Evolutionary conservation across 176 grass and related monocot genomes (phyloP), one percentile per base, ranked within the genome.

Genomic region (Zoysia japonica): DNA sequence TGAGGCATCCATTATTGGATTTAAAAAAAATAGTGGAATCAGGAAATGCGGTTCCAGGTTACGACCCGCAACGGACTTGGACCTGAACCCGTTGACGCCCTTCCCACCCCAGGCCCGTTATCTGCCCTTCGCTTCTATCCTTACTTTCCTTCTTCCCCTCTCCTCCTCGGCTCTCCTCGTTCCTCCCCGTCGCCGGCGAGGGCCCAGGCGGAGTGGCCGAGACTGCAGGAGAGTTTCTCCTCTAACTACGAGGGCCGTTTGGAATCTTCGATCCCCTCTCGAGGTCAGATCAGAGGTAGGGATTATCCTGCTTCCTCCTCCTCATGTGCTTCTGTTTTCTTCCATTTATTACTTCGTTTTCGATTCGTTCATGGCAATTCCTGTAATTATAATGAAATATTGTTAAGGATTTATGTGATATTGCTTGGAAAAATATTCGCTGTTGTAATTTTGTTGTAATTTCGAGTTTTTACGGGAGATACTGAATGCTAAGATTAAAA

Each of bases 261-360:
- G 59, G 40, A 44, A 42, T 15, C 5, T 62, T 36, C 16, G 41
- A 70, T 7, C 16, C 43, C 28, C 28, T 41, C 20, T 17, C 54
- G 64, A 88, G 81, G 81, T 84, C 36, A 88, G 82, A 84, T 88
- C 82, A 80, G 87, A 68, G 15, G 28, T 28, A 28, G 28, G 69
- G 53, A 8, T 62, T n/a, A 67, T 44, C 66, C 63, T 55, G 9
- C 17, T 44, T 11, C 47, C 2, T 39, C 38, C 14, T 14, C 2
- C 2, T 12, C 14, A 11, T 65, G 15, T 17, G 40, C 19, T 9
- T 28, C 28, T 7, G 2, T 7, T 50, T 9, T 9, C 20, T 35
- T 16, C 9, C 47, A 43, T 61, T 36, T 47, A 2, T 69, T 70
- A 28, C 47, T n/a, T 15, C 28, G 39, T 40, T 17, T 71, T 49